phyloP scores from a whole-genome alignment of 371 early-diverging fungal genomes.

The Apophysomyces variabilis region DNA sequence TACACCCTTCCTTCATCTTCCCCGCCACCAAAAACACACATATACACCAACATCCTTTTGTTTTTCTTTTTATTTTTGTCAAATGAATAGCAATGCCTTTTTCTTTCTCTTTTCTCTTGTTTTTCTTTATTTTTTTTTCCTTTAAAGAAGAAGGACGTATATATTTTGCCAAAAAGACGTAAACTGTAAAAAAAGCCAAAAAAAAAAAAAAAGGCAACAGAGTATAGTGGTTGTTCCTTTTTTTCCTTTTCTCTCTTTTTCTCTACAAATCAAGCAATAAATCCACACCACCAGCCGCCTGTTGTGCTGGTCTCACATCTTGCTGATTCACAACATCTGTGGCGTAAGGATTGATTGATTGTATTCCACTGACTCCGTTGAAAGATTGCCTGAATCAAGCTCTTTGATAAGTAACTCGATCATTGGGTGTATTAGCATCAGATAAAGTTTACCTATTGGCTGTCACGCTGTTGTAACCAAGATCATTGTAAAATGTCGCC shows the following conservation, averaged over 20 bases:
- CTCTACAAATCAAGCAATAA: conserved; percentile 36
- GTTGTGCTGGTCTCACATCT: conserved; percentile 32
- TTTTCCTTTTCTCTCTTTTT: not conserved
- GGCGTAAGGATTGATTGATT: conserved; percentile 51
- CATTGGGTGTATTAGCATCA: too few relatives aligned
- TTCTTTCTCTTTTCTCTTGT: too few relatives aligned
- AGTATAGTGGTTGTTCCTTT: not conserved
- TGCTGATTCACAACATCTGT: conserved; percentile 45
- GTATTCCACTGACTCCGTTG: conserved; percentile 29
- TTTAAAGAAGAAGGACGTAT: too few relatives aligned
- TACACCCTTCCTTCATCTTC: not conserved
- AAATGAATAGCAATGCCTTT: too few relatives aligned
- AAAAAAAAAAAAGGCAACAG: not conserved
- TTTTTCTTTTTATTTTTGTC: too few relatives aligned
- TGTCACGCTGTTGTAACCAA: conserved; percentile 24
- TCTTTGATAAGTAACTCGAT: not conserved
- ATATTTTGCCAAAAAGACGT: too few relatives aligned
- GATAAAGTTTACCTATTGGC: conserved; percentile 27
- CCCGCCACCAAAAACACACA: too few relatives aligned
- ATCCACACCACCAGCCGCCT: conserved; percentile 35
- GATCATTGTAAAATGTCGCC: conserved; percentile 22
- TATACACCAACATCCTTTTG: too few relatives aligned
- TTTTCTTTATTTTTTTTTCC: too few relatives aligned
- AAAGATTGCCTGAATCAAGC: conserved; percentile 21
- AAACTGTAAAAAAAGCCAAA: not conserved